Evolutionary conservation across 1,284 basidiomycete species (phyloP).

Genomic region (Sanghuangporus weigelae): DNA sequence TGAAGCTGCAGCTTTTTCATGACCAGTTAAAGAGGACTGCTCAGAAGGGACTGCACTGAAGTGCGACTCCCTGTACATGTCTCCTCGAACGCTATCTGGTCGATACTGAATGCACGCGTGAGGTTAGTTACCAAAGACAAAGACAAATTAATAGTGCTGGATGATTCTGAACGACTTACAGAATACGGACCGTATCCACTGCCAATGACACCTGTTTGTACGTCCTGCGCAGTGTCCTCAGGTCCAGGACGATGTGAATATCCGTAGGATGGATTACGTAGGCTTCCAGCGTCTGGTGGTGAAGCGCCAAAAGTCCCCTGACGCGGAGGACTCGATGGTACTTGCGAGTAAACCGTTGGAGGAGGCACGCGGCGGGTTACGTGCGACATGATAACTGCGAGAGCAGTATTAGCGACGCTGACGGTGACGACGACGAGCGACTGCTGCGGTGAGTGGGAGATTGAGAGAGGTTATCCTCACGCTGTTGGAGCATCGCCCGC

Average conservation of each 20-base stretch:
- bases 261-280: neutral
- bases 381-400: constrained; percentile 5
- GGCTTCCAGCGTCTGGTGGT: neutral
- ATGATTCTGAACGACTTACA: constrained; percentile 38
- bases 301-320: constrained; percentile 7
- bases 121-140: neutral
- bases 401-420: neutral
- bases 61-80: constrained; percentile 41
- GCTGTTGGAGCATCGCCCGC: neutral
- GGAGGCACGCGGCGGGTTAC: constrained; percentile 13
- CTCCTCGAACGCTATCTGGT: constrained; percentile 41
- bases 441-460: neutral
- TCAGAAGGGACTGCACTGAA: constrained; percentile 62
- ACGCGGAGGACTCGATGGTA: constrained; percentile 13
- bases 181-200: constrained; percentile 76
- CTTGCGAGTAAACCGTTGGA: constrained; percentile 14
- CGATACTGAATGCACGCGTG: constrained; percentile 42
- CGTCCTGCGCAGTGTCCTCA: constrained; percentile 56
- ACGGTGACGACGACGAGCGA: neutral
- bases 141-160: constrained; percentile 8
- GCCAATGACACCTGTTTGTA: constrained; percentile 69
- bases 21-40: constrained; percentile 40
- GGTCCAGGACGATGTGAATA: constrained; percentile 4
- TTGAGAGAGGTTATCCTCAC: neutral
- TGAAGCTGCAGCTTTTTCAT: constrained; percentile 28